phyloP scores from a whole-genome alignment of 176 grass and related monocot genomes.

The Melocanna baccifera region DNA sequence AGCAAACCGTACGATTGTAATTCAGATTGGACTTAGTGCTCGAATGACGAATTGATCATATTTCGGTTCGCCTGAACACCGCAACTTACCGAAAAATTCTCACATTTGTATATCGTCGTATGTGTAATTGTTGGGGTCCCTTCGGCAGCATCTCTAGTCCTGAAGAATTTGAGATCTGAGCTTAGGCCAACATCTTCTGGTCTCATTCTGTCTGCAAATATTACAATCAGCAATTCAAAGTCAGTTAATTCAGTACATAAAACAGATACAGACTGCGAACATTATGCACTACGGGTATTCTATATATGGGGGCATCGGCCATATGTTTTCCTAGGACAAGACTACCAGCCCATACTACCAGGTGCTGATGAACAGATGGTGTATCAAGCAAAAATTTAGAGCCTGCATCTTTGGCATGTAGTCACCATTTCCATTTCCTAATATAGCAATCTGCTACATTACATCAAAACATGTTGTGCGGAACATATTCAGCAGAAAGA shows the following conservation, averaged over 20 bases:
- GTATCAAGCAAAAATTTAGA: neutral
- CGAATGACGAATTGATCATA: too few relatives aligned
- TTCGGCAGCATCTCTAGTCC: neutral
- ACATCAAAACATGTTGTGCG: neutral
- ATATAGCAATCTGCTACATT: neutral
- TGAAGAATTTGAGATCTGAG: conserved; percentile 52
- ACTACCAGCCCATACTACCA: too few relatives aligned
- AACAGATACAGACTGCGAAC: neutral
- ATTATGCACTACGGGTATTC: neutral
- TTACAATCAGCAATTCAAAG: neutral
- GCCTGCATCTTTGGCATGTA: neutral
- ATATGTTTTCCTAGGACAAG: neutral
- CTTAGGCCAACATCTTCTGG: conserved; percentile 73
- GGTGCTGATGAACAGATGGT: neutral
- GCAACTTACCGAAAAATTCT: conserved; percentile 69
- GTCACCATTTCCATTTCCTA: neutral
- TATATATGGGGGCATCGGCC: neutral
- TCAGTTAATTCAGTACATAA: neutral
- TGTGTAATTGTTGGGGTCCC: conserved; percentile 49
- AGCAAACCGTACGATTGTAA: neutral
- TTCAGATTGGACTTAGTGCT: neutral
- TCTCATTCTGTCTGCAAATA: conserved; percentile 65
- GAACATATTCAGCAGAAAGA: neutral
- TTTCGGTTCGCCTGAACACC: too few relatives aligned
- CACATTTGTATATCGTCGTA: conserved; percentile 55